Base-by-base conservation (phyloP, 139 green algal genomes). In the Tetratostichococcus sp. region DNA sequence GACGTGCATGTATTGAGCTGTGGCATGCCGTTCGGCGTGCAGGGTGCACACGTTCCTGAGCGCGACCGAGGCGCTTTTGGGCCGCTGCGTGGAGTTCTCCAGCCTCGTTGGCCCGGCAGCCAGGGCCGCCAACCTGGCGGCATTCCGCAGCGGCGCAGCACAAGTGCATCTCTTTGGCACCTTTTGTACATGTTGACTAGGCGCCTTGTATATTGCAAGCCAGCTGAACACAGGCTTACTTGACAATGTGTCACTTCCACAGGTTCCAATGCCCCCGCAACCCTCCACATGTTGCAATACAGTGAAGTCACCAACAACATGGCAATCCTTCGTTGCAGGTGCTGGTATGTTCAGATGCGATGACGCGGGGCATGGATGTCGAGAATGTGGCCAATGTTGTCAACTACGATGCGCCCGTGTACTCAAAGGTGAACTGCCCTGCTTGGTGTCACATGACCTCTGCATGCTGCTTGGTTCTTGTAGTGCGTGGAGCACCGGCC, bases 361-460 rank as follows among this genome's bases (percentile, higher is more conserved):
- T 96, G 88, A 93, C 93, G 4, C 83, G 93, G 0, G 93, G 93
- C 62, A 96, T 98, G 85, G 93, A 98, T 74, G 79, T 97, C 33
- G 75, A 78, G 35, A 42, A 34, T 19, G 79, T 95, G 1, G 58
- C 70, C 3, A 76, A 71, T 0, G 90, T 97, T 22, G 72, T 97
- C 19, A 97, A 95, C 77, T 97, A 97, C 72, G 93, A 97, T 68
- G 83, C 86, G 0, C 94, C 94, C 8, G 80, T 90, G 34, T 95
- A 97, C 72, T 82, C 88, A 5, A 98, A 98, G 50, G 50, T 62
- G 50, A 62, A 17, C 8, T 14, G 8, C 14, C 8, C 75, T 50
- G 39, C 39, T 14, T n/a, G n/a, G n/a, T n/a, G n/a, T n/a, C n/a
- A n/a, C n/a, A n/a, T n/a, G n/a, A n/a, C n/a, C n/a, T n/a, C 39